These are phyloP conservation scores for Amanita subjunquillea DNA, from an alignment of 768 basidiomycete genomes.

Conservation along the genomic window DNA sequence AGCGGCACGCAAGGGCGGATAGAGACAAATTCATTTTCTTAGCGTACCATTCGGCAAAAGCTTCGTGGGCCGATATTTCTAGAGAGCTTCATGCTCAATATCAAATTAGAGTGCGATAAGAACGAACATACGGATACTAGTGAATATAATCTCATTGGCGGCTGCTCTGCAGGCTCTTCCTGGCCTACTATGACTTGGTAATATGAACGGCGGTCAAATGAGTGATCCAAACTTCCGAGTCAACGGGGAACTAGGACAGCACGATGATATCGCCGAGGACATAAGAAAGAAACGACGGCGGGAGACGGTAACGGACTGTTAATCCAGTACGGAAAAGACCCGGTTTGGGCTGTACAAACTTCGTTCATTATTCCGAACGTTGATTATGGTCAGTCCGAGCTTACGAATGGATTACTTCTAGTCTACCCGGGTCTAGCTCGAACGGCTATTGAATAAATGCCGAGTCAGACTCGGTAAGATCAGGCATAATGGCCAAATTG, in stretches of 20 bases:
- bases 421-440: neutral
- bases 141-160: too few relatives aligned
- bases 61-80: too few relatives aligned
- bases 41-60: too few relatives aligned
- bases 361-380: neutral
- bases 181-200: too few relatives aligned
- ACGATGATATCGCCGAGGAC: neutral
- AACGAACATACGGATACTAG: too few relatives aligned
- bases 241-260: neutral
- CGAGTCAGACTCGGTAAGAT: neutral
- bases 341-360: neutral
- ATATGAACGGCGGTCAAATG: too few relatives aligned
- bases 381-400: neutral
- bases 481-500: neutral
- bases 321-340: neutral
- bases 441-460: neutral
- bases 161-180: too few relatives aligned
- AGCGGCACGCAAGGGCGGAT: too few relatives aligned
- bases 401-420: neutral
- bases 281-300: neutral
- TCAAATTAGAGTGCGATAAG: too few relatives aligned
- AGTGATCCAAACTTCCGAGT: neutral
- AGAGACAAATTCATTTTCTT: too few relatives aligned
- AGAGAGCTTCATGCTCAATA: too few relatives aligned
- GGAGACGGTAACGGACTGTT: neutral